Percentiles rank a stretch among this genome's conserved stretches.
These are phyloP conservation scores for Aspergillus transmontanensis DNA, from an alignment of 2,329 filamentous ascomycete species.

Conservation along the genomic window DNA sequence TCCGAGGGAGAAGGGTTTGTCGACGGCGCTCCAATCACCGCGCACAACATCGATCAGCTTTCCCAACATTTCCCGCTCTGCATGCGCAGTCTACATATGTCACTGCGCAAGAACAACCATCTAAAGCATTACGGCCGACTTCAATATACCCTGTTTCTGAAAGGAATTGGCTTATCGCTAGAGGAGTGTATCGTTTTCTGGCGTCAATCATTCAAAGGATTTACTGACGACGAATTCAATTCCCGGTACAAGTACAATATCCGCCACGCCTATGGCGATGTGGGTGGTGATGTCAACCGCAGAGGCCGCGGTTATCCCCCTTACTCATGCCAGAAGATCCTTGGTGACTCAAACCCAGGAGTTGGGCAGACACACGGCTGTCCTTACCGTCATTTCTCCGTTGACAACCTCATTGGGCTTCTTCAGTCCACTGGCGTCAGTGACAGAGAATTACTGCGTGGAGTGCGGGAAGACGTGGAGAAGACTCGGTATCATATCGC, in stretches of 20 bases:
- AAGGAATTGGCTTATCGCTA: slow-evolving; percentile 89
- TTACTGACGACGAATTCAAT: slow-evolving; percentile 93
- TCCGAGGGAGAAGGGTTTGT: slow-evolving; percentile 65
- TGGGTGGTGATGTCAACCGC: slow-evolving; percentile 87
- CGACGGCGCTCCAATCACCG: slow-evolving; percentile 72
- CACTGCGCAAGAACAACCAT: slow-evolving; percentile 82
- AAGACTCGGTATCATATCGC: slow-evolving; percentile 91
- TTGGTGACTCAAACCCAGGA: slow-evolving; percentile 84
- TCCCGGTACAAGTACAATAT: slow-evolving; percentile 98
- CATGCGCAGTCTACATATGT: slow-evolving; percentile 89
- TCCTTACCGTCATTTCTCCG: slow-evolving; percentile 87
- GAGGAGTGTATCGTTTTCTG: slow-evolving; percentile 93
- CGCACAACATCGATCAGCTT: slow-evolving; percentile 76
- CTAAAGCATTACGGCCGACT: slow-evolving; percentile 91
- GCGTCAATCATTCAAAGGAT: slow-evolving; percentile 80
- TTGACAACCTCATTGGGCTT: slow-evolving; percentile 79
- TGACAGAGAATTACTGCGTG: slow-evolving; percentile 75
- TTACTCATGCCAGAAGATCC: slow-evolving; percentile 91
- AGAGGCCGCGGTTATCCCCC: slow-evolving; percentile 86
- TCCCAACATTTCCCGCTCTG: slow-evolving; percentile 85
- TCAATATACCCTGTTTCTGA: slow-evolving; percentile 95
- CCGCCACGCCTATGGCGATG: slow-evolving; percentile 91
- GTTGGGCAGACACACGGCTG: slow-evolving; percentile 93
- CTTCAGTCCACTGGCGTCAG: slow-evolving; percentile 77
- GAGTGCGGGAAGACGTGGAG: slow-evolving; percentile 84